These are phyloP conservation scores for Blepharisma japonicum DNA, from an alignment of 73 alveolate species.

Conservation along the genomic window DNA sequence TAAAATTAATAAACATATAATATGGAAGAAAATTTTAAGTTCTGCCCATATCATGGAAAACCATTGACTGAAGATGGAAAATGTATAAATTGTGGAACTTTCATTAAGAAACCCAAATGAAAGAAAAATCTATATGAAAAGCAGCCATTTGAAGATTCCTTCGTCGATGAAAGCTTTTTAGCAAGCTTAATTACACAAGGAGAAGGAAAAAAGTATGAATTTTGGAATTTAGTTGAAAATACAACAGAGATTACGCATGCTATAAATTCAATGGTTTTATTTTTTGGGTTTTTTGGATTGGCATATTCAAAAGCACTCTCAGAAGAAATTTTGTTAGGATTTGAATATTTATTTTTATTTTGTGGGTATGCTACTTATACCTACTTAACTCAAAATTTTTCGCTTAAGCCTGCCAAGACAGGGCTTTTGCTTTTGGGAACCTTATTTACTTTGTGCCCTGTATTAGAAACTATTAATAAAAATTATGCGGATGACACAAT, in stretches of 20 bases:
- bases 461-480: constrained; percentile 17
- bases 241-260: constrained; percentile 5
- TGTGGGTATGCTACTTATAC: neutral
- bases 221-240: neutral
- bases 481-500: constrained; percentile 27
- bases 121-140: constrained; percentile 20
- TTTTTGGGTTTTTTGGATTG: neutral
- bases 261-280: neutral
- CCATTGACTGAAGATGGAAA: no score
- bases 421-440: constrained; percentile 10
- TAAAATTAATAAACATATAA: no score
- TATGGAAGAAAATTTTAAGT: no score
- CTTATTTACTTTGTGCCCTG: constrained; percentile 14
- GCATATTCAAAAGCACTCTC: neutral
- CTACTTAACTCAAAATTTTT: neutral
- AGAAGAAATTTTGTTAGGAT: neutral
- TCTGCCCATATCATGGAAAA: no score
- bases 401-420: neutral
- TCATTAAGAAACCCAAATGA: constrained; percentile 21
- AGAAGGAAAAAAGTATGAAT: neutral
- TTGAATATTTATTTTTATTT: neutral
- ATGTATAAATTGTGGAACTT: neutral
- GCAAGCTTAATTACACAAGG: neutral
- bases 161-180: neutral
- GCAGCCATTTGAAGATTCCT: constrained; percentile 27